Percentiles rank a stretch among this genome's conserved stretches.
phyloP scores from a whole-genome alignment of 805 yeast species.

The Wickerhamiella kurtzmanii region DNA sequence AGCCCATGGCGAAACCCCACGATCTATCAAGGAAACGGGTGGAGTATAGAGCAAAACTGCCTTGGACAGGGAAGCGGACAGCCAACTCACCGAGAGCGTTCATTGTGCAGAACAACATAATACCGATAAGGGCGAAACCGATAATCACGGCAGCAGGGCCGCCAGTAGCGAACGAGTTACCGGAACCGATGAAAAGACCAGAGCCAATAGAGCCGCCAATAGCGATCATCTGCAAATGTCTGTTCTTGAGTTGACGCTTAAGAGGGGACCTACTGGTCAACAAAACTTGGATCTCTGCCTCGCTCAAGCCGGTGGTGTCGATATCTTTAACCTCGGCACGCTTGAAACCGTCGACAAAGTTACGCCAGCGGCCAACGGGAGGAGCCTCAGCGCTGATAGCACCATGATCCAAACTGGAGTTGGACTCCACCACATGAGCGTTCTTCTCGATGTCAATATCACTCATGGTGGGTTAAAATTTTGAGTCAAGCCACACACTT shows the following conservation, averaged over 20 bases:
- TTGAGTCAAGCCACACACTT: too few species aligned
- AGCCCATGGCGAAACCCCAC: conserved; percentile 54
- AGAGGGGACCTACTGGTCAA: conserved; percentile 15
- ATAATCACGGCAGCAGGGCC: conserved; percentile 47
- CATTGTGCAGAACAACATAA: conserved; percentile 51
- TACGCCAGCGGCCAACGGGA: conserved; percentile 7
- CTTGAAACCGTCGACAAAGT: conserved; percentile 29
- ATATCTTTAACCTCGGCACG: conserved; percentile 32
- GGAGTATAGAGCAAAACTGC: conserved; percentile 45
- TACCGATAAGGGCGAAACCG: conserved; percentile 47
- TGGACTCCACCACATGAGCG: conserved; percentile 11
- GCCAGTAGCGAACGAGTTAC: conserved; percentile 34
- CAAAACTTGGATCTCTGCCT: conserved; percentile 19
- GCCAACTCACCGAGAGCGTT: conserved; percentile 59
- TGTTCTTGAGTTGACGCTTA: conserved; percentile 27
- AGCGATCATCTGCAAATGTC: conserved; percentile 46
- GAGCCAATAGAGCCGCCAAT: conserved; percentile 81
- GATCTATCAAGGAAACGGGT: conserved; percentile 48
- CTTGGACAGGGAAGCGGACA: conserved; percentile 45
- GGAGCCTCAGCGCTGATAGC: conserved; percentile 1
- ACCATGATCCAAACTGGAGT: not conserved
- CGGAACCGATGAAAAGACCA: conserved; percentile 45
- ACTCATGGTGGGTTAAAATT: too few species aligned
- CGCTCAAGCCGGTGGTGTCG: conserved; percentile 24
- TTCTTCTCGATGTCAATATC: not conserved